phyloP scores from a whole-genome alignment of 805 yeast genomes.

The Starmerella riodocensis region DNA sequence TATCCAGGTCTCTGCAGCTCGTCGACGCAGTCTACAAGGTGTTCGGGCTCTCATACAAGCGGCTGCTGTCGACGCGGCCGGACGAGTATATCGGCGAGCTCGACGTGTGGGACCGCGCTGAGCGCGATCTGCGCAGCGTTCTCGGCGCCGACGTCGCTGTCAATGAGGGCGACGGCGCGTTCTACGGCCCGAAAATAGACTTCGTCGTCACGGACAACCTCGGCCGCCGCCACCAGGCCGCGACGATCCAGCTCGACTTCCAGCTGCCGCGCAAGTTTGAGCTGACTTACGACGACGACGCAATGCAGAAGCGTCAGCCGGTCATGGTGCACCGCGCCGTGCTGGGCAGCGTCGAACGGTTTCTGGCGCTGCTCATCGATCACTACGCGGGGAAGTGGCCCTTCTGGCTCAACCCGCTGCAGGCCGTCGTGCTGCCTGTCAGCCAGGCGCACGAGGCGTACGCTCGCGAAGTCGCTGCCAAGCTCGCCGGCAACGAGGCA shows the following conservation, averaged over 20 bases:
- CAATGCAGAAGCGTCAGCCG: conserved; percentile 45
- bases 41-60: conserved; percentile 51
- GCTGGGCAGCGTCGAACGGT: conserved; percentile 87
- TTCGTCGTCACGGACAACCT: conserved; percentile 66
- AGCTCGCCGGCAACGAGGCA: conserved; percentile 28
- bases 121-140: conserved; percentile 46
- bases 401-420: conserved; percentile 90
- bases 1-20: conserved; percentile 54
- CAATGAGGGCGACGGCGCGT: conserved; percentile 92
- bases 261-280: conserved; percentile 80
- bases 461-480: conserved; percentile 37
- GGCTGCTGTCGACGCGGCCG: conserved; percentile 78
- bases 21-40: conserved; percentile 61
- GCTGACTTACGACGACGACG: conserved; percentile 43
- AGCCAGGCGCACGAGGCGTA: conserved; percentile 45
- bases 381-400: conserved; percentile 94
- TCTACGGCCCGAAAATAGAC: conserved; percentile 64
- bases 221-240: conserved; percentile 80
- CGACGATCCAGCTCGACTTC: conserved; percentile 90
- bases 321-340: conserved; percentile 95
- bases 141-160: conserved; percentile 50
- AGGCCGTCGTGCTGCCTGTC: conserved; percentile 66
- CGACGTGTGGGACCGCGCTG: conserved; percentile 75
- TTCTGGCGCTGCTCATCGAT: conserved; percentile 79
- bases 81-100: conserved; percentile 62